Evolutionary conservation across 805 yeast genomes (phyloP), one percentile per base, ranked within the genome.

Genomic region (Brettanomyces bruxellensis): DNA sequence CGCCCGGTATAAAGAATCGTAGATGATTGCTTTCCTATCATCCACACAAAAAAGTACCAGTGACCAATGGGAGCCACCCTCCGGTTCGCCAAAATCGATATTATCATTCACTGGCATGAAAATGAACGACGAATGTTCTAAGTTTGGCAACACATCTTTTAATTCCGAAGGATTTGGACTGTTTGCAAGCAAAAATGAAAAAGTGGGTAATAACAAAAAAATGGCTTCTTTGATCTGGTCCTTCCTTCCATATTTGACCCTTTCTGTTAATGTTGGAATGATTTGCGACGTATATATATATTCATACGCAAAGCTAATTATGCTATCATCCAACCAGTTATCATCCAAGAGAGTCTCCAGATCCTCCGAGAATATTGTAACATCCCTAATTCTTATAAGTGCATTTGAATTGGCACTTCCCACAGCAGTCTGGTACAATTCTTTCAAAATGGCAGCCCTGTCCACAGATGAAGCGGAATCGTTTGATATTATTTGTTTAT

Each of bases 61-160:
- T 1, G 86, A 79, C 93, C 95, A 85, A 62, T 86, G 93, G 41
- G 79, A 79, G 1, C 91, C 93, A 14, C 81, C 80, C 49, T 78
- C 84, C 2, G 73, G 76, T 0, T 65, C 64, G 41, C 73, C 82
- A 38, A 78, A 66, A 46, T 79, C 83, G 41, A 73, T 82, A 49
- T 76, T 79, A 56, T 78, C 83, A 58, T 83, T 85, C 28, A 83
- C 67, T 0, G 91, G 93, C 37, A 83, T 58, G 51, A 86, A 83
- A 1, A 85, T 68, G 52, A 79, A 76, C 12, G 67, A 62, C 2
- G 78, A 65, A 1, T 62, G 52, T 12, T 67, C 68, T 4, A 77
- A 47, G 0, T 67, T 58, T 0, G 83, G 82, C 25, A 77, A 55
- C 1, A 72, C 78, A 2, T 68, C 71, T 39, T 60, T 61, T 30